Evolutionary conservation across 176 grass and related monocot genomes (phyloP).

Genomic region (Carex pumila): DNA sequence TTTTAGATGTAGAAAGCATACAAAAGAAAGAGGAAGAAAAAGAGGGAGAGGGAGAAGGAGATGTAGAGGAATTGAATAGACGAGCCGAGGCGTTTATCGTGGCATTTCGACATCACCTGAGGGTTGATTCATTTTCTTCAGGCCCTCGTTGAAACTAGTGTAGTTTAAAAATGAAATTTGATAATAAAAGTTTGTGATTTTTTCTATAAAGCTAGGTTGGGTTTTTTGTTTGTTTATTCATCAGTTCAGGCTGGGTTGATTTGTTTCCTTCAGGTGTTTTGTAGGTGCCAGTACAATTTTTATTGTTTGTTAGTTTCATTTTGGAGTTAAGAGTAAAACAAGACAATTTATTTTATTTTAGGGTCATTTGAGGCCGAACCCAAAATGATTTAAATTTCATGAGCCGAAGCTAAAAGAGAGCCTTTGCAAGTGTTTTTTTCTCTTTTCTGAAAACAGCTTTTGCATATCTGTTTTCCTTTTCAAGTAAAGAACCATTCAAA

Average conservation of each 20-base stretch:
- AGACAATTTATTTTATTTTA: neutral
- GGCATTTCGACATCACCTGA: slow-evolving; percentile 72
- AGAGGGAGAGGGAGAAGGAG: slow-evolving; percentile 11
- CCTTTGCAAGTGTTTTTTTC: neutral
- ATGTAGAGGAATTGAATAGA: slow-evolving; percentile 62
- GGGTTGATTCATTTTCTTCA: slow-evolving; percentile 60
- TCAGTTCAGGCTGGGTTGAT: too few species aligned
- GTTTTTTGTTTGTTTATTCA: neutral
- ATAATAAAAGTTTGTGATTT: neutral
- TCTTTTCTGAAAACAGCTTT: neutral
- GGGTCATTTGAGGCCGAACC: neutral
- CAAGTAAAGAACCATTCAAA: neutral
- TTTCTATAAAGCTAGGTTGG: neutral
- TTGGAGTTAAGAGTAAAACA: neutral
- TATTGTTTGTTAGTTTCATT: neutral
- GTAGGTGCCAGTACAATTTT: neutral
- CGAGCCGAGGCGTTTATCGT: slow-evolving; percentile 82
- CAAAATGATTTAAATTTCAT: neutral
- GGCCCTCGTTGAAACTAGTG: neutral
- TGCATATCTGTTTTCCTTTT: neutral
- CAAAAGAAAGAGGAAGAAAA: neutral
- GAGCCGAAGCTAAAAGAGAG: neutral
- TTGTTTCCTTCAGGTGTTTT: neutral
- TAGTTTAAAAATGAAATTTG: neutral
- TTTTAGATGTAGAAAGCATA: neutral